Percentiles rank a stretch among this genome's conserved stretches.
Evolutionary conservation across 1,284 basidiomycete genomes (phyloP).

Genomic region (Fomitopsis betulina): DNA sequence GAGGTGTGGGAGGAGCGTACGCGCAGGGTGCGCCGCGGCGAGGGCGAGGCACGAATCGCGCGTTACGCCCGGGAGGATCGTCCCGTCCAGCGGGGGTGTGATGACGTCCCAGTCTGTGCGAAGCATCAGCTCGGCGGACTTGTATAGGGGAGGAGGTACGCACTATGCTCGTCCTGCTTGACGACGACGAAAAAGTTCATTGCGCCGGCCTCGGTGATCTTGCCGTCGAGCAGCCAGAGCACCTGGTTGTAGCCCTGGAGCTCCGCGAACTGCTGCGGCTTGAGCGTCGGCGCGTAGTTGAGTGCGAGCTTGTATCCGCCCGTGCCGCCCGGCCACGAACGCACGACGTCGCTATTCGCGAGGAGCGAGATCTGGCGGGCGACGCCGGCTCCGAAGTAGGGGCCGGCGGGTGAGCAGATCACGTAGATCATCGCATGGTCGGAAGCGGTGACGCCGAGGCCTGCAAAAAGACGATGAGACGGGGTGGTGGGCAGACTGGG

Average conservation of each 20-base stretch:
- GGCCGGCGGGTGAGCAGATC: slow-evolving; percentile 62
- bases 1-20: slow-evolving; percentile 40
- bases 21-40: slow-evolving; percentile 48
- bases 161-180: slow-evolving; percentile 37
- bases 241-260: slow-evolving; percentile 71
- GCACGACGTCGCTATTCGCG: slow-evolving; percentile 63
- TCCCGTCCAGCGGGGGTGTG: slow-evolving; percentile 76
- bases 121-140: not conserved
- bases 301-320: slow-evolving; percentile 61
- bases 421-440: slow-evolving; percentile 71
- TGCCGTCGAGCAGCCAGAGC: slow-evolving; percentile 46
- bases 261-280: slow-evolving; percentile 61
- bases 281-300: slow-evolving; percentile 71
- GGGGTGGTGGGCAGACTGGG: not conserved
- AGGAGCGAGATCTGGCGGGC: slow-evolving; percentile 67
- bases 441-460: slow-evolving; percentile 65
- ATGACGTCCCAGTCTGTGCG: slow-evolving; percentile 55
- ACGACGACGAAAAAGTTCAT: slow-evolving; percentile 65
- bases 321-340: slow-evolving; percentile 83
- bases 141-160: slow-evolving; percentile 24
- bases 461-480: not conserved
- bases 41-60: slow-evolving; percentile 70
- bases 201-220: slow-evolving; percentile 45
- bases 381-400: slow-evolving; percentile 63
- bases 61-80: slow-evolving; percentile 73